These are phyloP conservation scores for Xanthoconium purpureum DNA, from an alignment of 768 basidiomycete genomes.

Conservation along the genomic window DNA sequence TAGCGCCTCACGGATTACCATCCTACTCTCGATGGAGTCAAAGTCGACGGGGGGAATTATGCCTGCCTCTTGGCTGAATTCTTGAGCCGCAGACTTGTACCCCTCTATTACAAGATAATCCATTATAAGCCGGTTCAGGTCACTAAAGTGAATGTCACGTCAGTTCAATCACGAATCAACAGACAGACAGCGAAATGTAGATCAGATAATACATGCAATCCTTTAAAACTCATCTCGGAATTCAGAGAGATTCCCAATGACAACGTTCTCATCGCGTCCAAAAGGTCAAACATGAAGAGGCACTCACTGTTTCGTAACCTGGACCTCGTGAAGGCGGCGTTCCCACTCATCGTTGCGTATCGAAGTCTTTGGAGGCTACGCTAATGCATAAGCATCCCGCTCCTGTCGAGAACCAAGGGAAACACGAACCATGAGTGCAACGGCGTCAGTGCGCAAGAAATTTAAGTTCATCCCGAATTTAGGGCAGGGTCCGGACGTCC, in stretches of 20 bases:
- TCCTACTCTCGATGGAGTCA: conserved; percentile 88
- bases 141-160: conserved; percentile 49
- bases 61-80: conserved; percentile 87
- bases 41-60: conserved; percentile 78
- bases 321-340: conserved; percentile 73
- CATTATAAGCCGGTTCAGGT: conserved; percentile 92
- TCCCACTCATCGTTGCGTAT: conserved; percentile 89
- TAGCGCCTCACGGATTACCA: conserved; percentile 91
- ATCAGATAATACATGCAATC: conserved; percentile 92
- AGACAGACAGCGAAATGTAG: conserved; percentile 22
- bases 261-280: conserved; percentile 60
- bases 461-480: conserved; percentile 35
- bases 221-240: conserved; percentile 60
- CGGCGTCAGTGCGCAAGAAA: conserved; percentile 16
- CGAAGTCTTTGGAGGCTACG: conserved; percentile 48
- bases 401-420: not conserved
- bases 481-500: conserved; percentile 35
- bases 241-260: conserved; percentile 99
- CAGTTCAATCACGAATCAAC: conserved; percentile 13
- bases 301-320: conserved; percentile 87
- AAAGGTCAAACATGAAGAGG: conserved; percentile 11
- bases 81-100: conserved; percentile 92
- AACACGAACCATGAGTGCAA: conserved; percentile 33
- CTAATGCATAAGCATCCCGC: not conserved
- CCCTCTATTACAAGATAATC: conserved; percentile 98